Conservation (phyloP, 2,329 filamentous ascomycete genomes). For the Tothia fuscella region DNA sequence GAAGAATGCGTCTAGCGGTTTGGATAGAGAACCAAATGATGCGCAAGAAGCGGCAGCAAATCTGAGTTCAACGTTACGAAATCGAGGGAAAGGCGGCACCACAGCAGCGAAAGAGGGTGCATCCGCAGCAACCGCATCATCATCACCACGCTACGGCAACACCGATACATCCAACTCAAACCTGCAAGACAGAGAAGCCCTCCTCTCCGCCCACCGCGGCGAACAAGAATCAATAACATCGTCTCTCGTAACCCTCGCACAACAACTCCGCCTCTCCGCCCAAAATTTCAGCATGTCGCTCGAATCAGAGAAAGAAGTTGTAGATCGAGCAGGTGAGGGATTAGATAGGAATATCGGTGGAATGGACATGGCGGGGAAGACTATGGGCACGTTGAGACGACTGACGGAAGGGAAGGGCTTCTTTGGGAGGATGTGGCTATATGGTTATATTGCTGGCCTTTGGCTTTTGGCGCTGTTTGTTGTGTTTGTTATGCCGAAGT, state of each 20-base stretch:
- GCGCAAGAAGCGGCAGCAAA: conserved; percentile 2
- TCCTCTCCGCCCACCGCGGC: conserved; percentile 62
- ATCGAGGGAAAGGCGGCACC: conserved; percentile 11
- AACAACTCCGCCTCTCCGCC: conserved; percentile 63
- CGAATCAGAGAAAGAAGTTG: conserved; percentile 60
- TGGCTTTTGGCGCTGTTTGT: conserved; percentile 68
- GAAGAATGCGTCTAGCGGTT: conserved; percentile 17
- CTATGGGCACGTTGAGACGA: conserved; percentile 63
- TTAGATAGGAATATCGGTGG: conserved; percentile 65
- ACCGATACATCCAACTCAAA: not conserved
- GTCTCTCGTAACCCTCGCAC: conserved; percentile 70
- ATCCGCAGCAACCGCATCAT: not conserved
- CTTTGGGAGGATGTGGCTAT: conserved; percentile 74
- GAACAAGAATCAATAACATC: conserved; percentile 76
- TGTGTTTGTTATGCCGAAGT: conserved; percentile 77
- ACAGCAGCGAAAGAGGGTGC: conserved; percentile 1
- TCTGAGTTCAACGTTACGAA: conserved; percentile 1
- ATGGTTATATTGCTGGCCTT: conserved; percentile 69
- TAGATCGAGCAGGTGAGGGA: conserved; percentile 59
- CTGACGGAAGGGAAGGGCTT: conserved; percentile 85
- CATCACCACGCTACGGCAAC: not conserved
- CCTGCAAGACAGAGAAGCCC: conserved; percentile 42
- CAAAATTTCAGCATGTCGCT: conserved; percentile 59
- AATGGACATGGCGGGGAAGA: conserved; percentile 62
- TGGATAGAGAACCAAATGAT: conserved; percentile 10